Evolutionary conservation across 2,329 filamentous ascomycete species (phyloP).

Genomic region (Cadophora gregata): DNA sequence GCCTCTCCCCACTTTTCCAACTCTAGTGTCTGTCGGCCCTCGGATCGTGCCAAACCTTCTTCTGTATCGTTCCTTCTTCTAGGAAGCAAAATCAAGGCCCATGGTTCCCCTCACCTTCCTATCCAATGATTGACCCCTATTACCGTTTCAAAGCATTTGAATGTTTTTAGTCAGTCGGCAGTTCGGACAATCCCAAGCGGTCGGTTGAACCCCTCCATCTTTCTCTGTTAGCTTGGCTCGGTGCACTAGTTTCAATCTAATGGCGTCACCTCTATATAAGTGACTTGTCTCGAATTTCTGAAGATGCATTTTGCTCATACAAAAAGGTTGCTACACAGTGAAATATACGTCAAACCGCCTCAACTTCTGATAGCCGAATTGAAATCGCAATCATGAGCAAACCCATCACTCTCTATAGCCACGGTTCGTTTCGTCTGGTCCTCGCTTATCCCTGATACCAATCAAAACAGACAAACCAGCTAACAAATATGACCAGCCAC

Average conservation of each 20-base stretch:
- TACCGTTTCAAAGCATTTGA: not conserved
- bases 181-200: not conserved
- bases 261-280: not conserved
- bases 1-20: not conserved
- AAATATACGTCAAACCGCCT: not conserved
- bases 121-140: not conserved
- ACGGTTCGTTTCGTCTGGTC: not conserved
- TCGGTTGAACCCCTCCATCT: not conserved
- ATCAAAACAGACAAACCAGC: not conserved
- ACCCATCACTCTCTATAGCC: conserved; percentile 22
- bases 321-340: no score
- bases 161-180: not conserved
- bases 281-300: not conserved
- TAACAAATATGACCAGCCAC: conserved; percentile 1
- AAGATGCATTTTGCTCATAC: no score
- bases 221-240: not conserved
- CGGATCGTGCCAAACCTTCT: no score
- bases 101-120: not conserved
- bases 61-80: no score
- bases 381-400: conserved; percentile 23
- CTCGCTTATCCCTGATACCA: not conserved
- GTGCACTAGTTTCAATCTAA: not conserved
- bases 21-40: no score
- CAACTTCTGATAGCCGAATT: not conserved
- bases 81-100: not conserved